Base-by-base conservation (phyloP, 179 eudicot genomes). In the Silene noctiflora region DNA sequence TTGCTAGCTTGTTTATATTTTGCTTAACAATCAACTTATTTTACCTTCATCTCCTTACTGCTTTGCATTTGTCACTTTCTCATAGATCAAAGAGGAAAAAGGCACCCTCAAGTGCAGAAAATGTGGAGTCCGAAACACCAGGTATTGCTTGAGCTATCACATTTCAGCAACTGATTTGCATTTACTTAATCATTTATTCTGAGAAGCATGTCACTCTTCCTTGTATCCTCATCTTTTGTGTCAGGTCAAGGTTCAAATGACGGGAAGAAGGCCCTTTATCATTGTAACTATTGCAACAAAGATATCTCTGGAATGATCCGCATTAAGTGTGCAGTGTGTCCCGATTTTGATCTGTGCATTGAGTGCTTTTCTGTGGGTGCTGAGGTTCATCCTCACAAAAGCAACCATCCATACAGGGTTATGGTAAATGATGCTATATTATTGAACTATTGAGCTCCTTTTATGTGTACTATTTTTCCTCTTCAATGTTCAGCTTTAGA, bases 341-440 rank as follows among this genome's bases (percentile, higher is more conserved):
- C 97, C 53, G 96, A 92, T 83, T 92, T 92, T 73, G 97, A 92
- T 76, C 89, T 92, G 29, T 92, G 97, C 77, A 51, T 94, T 70
- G 98, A 94, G 82, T 94, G 98, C 84, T 94, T 89, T 84, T 94
- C 98, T 31, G 98, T 91, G 59, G 98, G 97, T 67, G 97, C 92
- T 62, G 97, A 88, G 86, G 89, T 94, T 74, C 25, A 84, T 78
- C 98, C 96, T 74, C 98, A 94, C 84, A 86, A 90, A 83, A 88
- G 89, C 85, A 77, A 87, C 83, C 98, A 94, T 82, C 86, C 86
- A 27, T 94, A 91, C 81, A 82, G 92, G 84, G 96, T 91, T 72
- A 93, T 93, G 97, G 98, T 93, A 79, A 81, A 84, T 83, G 70
- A 72, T 24, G 39, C 71, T 74, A 24, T 29, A 13, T 21, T 17